Percentiles rank a stretch among this genome's conserved stretches.
Evolutionary conservation across 371 early-diverging fungal genomes (phyloP).

Genomic region (Mucor lusitanicus): DNA sequence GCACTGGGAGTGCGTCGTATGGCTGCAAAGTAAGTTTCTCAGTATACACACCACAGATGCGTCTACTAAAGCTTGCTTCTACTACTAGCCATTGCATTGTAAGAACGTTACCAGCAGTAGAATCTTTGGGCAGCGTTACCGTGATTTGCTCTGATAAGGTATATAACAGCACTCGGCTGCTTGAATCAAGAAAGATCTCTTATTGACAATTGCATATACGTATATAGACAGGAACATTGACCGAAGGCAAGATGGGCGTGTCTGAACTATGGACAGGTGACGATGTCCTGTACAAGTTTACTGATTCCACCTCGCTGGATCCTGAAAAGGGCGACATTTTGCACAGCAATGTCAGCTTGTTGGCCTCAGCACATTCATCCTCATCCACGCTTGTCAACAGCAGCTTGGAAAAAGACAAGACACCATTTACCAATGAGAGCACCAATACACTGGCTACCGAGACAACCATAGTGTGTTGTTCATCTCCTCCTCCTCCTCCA

Average conservation of each 20-base stretch:
- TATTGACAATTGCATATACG: not conserved
- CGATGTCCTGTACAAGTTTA: not conserved
- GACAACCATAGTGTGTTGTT: not conserved
- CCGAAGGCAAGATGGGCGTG: constrained; percentile 37
- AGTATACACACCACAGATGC: not conserved
- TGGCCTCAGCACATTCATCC: not conserved
- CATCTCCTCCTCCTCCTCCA: too few species aligned
- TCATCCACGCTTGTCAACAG: not conserved
- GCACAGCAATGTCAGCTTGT: not conserved
- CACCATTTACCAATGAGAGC: not conserved
- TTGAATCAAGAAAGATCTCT: not conserved
- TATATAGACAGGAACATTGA: constrained; percentile 59
- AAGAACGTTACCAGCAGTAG: constrained; percentile 53
- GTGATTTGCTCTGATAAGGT: constrained; percentile 86
- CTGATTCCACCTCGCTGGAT: not conserved
- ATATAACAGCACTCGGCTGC: not conserved
- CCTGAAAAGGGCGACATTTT: not conserved
- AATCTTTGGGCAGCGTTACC: constrained; percentile 87
- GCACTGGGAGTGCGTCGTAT: constrained; percentile 72
- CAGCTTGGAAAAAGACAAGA: not conserved
- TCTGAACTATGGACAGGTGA: not conserved
- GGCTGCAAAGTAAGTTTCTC: constrained; percentile 34
- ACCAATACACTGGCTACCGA: not conserved
- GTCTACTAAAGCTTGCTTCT: not conserved
- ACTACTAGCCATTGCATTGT: constrained; percentile 11